Evolutionary conservation across 1,284 basidiomycete genomes (phyloP).

Genomic region (Sporisorium scitamineum): DNA sequence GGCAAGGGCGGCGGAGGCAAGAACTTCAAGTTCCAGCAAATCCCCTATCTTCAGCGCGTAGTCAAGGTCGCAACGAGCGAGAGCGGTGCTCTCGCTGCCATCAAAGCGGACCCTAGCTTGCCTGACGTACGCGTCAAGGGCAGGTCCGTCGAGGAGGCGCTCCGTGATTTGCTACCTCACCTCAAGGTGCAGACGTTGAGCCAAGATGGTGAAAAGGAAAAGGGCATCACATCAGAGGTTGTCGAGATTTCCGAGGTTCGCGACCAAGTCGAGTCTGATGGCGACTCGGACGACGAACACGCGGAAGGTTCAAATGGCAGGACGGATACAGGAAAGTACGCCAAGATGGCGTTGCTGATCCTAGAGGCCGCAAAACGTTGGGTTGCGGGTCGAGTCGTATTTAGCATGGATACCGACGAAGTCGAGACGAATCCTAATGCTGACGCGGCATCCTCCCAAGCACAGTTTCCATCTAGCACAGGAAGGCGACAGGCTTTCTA

Average conservation of each 20-base stretch:
- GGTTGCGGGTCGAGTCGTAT: constrained; percentile 64
- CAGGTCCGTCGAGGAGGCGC: constrained; percentile 77
- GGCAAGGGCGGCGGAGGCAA: constrained; percentile 44
- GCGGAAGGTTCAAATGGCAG: neutral
- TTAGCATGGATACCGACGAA: constrained; percentile 52
- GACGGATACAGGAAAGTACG: constrained; percentile 30
- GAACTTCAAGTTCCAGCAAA: constrained; percentile 77
- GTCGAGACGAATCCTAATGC: neutral
- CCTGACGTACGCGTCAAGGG: constrained; percentile 76
- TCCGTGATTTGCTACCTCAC: constrained; percentile 71
- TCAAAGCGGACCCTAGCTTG: constrained; percentile 80
- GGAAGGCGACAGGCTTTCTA: constrained; percentile 37
- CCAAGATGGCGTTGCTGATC: constrained; percentile 67
- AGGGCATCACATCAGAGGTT: constrained; percentile 52
- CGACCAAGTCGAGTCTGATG: constrained; percentile 68
- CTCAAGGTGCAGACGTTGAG: constrained; percentile 52
- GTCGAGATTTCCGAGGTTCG: constrained; percentile 42
- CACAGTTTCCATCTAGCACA: neutral
- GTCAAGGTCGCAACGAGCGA: constrained; percentile 86
- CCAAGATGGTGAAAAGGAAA: constrained; percentile 35
- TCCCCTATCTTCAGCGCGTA: constrained; percentile 86
- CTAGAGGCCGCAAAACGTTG: constrained; percentile 71
- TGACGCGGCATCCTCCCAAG: neutral
- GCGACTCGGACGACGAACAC: constrained; percentile 64
- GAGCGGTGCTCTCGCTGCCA: constrained; percentile 87